Percentiles rank a stretch among this genome's conserved stretches.
phyloP scores from a whole-genome alignment of 768 basidiomycete genomes.

The Suillus decipiens region DNA sequence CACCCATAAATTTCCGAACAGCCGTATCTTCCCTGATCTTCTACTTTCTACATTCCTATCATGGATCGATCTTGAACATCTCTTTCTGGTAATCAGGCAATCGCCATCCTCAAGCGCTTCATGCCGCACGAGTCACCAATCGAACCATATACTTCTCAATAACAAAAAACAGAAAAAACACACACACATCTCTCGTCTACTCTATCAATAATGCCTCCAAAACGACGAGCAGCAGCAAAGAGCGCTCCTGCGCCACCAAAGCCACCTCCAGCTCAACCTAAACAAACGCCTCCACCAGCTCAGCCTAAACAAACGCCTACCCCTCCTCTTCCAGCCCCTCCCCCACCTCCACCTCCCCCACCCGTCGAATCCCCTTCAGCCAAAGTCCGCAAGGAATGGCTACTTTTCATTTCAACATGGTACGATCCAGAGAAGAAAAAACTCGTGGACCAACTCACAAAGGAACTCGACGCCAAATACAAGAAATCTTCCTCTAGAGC shows the following conservation, averaged over 20 bases:
- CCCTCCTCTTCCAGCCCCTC: constrained; percentile 14
- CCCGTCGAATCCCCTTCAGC: constrained; percentile 22
- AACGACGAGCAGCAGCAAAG: constrained; percentile 28
- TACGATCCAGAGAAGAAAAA: constrained; percentile 34
- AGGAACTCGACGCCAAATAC: constrained; percentile 33
- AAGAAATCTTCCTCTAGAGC: constrained; percentile 25
- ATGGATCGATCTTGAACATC: constrained; percentile 31
- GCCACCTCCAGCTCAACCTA: constrained; percentile 17
- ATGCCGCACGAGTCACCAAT: constrained; percentile 30
- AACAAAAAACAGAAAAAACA: constrained; percentile 11
- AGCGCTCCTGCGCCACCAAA: constrained; percentile 16
- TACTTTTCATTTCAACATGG: constrained; percentile 29
- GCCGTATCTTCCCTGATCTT: constrained; percentile 25
- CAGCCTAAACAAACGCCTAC: constrained; percentile 14
- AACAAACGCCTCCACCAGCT: constrained; percentile 2
- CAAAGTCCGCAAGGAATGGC: constrained; percentile 35
- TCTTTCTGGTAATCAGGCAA: constrained; percentile 22
- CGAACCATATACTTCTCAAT: constrained; percentile 18
- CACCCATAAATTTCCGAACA: constrained; percentile 2
- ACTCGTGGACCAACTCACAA: constrained; percentile 31
- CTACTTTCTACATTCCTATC: constrained; percentile 30
- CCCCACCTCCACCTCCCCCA: constrained; percentile 19
- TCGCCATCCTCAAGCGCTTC: constrained; percentile 22
- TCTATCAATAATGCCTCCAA: constrained; percentile 31
- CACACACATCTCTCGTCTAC: background rate